phyloP scores from a whole-genome alignment of 208 protist species.

The Crithidia brevicula region DNA sequence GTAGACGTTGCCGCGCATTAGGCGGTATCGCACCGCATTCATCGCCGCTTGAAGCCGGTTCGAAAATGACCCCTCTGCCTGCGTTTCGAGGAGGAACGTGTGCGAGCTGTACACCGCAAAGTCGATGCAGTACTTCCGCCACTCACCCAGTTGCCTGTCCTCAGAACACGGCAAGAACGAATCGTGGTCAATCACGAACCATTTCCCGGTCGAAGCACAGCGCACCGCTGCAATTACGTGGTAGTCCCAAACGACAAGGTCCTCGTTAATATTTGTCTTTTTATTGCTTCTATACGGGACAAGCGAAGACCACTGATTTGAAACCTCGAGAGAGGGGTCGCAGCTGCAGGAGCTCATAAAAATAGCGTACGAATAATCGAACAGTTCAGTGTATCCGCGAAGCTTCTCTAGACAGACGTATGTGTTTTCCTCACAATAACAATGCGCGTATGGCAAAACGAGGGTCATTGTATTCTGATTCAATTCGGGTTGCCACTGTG shows the following conservation, averaged over 20 bases:
- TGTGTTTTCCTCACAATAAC: slow-evolving; percentile 54
- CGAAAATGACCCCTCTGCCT: background rate
- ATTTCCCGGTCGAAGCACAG: background rate
- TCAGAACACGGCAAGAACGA: slow-evolving; percentile 17
- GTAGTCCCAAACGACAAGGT: slow-evolving; percentile 44
- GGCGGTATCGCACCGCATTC: slow-evolving; percentile 32
- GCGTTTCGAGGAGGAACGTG: slow-evolving; percentile 20
- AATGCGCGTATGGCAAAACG: slow-evolving; percentile 28
- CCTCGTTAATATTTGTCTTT: slow-evolving; percentile 2
- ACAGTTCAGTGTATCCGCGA: slow-evolving; percentile 11
- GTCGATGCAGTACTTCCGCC: slow-evolving; percentile 31
- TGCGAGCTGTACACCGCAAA: slow-evolving; percentile 24
- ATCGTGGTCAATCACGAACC: slow-evolving; percentile 45
- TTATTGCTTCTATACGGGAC: slow-evolving; percentile 41
- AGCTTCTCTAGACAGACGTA: slow-evolving; percentile 27
- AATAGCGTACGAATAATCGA: slow-evolving; percentile 36
- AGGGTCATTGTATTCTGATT: slow-evolving; percentile 4
- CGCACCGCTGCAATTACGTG: slow-evolving; percentile 42
- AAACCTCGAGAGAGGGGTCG: slow-evolving; percentile 4
- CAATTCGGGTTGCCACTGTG: too few relatives aligned
- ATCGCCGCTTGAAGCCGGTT: slow-evolving; percentile 5
- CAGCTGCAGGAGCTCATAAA: slow-evolving; percentile 40
- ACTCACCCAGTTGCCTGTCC: slow-evolving; percentile 2
- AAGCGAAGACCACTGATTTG: slow-evolving; percentile 31
- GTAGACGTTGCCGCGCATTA: slow-evolving; percentile 28